Conservation (phyloP, 345 rosid genomes). For the Aurinia saxatilis region DNA sequence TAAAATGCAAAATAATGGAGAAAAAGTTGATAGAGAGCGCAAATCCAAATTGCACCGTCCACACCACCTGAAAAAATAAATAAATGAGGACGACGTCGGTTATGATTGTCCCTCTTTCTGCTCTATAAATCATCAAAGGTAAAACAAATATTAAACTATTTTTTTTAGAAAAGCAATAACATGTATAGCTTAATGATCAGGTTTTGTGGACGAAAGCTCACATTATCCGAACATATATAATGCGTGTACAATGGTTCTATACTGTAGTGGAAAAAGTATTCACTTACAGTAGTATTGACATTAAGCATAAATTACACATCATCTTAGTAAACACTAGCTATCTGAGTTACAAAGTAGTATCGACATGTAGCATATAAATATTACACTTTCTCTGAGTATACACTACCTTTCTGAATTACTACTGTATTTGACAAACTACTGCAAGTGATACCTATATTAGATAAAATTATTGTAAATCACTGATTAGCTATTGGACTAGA, state of each 20-base stretch:
- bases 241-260: neutral
- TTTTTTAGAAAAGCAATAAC: neutral
- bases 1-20: neutral
- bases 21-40: neutral
- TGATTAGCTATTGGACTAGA: neutral
- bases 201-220: neutral
- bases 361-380: neutral
- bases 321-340: neutral
- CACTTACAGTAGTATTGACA: neutral
- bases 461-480: neutral
- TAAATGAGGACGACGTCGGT: slow-evolving; percentile 5
- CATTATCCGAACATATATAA: neutral
- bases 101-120: slow-evolving; percentile 27
- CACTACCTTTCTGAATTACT: neutral
- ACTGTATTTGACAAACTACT: neutral
- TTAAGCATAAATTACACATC: neutral
- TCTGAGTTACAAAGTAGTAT: neutral
- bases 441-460: neutral
- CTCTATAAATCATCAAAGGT: slow-evolving; percentile 7
- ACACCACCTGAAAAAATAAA: slow-evolving; percentile 8
- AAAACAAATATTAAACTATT: slow-evolving; percentile 5
- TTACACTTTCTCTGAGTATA: neutral
- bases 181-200: slow-evolving; percentile 13
- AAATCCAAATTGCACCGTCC: slow-evolving; percentile 19
- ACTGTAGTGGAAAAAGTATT: no score